phyloP scores from a whole-genome alignment of 2,329 filamentous ascomycete genomes.

The Curvularia hawaiiensis region DNA sequence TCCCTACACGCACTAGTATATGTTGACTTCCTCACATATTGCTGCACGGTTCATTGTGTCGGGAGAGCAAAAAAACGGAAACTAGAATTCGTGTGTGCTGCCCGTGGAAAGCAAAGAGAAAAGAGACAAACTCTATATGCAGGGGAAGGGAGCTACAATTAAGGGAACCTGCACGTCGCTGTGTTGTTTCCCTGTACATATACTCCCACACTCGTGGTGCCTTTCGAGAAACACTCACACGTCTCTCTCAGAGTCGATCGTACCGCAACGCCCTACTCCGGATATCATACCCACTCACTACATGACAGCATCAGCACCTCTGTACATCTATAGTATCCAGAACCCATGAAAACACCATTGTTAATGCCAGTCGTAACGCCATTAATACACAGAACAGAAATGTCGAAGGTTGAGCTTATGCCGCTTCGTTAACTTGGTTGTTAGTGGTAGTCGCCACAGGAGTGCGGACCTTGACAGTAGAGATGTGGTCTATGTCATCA shows the following conservation, averaged over 20 bases:
- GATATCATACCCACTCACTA: background rate
- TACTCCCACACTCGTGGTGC: background rate
- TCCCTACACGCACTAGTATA: background rate
- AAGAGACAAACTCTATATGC: background rate
- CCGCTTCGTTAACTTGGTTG: constrained; percentile 14
- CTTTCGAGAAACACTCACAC: background rate
- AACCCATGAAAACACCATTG: constrained; percentile 14
- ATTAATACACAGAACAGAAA: constrained; percentile 13
- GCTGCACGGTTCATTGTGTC: background rate
- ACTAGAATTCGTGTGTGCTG: background rate
- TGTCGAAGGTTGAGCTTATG: constrained; percentile 12
- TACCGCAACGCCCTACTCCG: constrained; percentile 1
- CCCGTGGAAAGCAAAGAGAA: background rate
- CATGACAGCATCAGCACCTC: background rate
- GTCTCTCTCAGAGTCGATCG: background rate
- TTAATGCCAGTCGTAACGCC: constrained; percentile 16
- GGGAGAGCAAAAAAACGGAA: background rate
- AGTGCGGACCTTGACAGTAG: constrained; percentile 33
- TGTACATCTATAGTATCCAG: background rate
- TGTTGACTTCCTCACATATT: background rate
- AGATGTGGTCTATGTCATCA: constrained; percentile 38
- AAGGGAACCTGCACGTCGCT: background rate
- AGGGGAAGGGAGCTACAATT: background rate
- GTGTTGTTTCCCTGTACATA: background rate
- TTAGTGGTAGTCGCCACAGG: constrained; percentile 24